Evolutionary conservation across 208 protist species (phyloP), one percentile per base, ranked within the genome.

Genomic region (Acanthamoeba lenticulata): DNA sequence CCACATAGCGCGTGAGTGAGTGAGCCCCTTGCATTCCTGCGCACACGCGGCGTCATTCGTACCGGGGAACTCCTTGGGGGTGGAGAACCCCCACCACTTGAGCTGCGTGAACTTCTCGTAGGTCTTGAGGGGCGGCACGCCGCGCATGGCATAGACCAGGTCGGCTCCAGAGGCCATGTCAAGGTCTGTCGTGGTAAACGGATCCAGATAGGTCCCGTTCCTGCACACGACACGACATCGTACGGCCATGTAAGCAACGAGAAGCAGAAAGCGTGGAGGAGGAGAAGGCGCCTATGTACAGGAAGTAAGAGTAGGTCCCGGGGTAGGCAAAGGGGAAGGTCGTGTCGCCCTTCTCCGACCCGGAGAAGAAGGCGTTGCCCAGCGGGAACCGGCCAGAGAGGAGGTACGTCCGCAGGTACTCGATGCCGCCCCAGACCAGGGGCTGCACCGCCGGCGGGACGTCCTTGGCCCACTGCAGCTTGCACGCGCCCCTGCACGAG

Each of bases 311-410:
- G 72, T 49, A 81, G 72, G 72, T 81, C 21, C 36, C 72, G 19
- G 72, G 72, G 42, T 81, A 81, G 42, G 36, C 47, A 4, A 7
- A 81, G 4, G 72, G 72, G 9, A 38, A 44, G 2, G 72, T 81
- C 19, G 36, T 49, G 72, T 81, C 72, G 17, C 32, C 72, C 72
- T 81, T 90, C n/a, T 21, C 7, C 0, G 83, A 90, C 0, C 83
- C 83, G 21, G 83, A 90, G 49, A 90, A 90, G 83, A 90, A 90
- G 44, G 83, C 83, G 38, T 90, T 90, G 83, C 49, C 44, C 0
- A 67, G 83, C 83, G 0, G 0, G 52, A 69, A 90, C 36, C 44
- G 9, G 0, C 83, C 83, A 7, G 83, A 57, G 0, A 90, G 83
- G 15, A 90, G 49, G 44, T 90, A 57, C 1, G 3, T 49, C 9